These are phyloP conservation scores for Daedaleopsis sinensis DNA, from an alignment of 768 basidiomycete genomes.

Conservation along the genomic window DNA sequence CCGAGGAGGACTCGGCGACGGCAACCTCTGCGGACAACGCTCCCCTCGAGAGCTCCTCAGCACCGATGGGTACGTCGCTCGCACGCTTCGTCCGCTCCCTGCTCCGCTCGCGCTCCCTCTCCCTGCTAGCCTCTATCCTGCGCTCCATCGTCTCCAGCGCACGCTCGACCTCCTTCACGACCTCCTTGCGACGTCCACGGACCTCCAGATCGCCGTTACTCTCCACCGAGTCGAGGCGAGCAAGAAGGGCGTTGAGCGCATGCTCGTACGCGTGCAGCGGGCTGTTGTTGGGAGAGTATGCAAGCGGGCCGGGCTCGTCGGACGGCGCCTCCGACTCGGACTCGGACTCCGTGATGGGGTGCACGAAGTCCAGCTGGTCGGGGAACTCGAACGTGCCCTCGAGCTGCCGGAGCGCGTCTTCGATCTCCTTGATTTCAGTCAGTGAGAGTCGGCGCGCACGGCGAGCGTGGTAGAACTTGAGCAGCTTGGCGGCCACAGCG, in stretches of 20 bases:
- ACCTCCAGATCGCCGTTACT: constrained; percentile 61
- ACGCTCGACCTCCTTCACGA: constrained; percentile 57
- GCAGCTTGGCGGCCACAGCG: constrained; percentile 21
- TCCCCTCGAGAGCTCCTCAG: too few relatives aligned
- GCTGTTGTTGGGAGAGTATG: constrained; percentile 60
- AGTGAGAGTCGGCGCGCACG: constrained; percentile 37
- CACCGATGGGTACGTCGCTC: not conserved
- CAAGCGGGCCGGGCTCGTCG: constrained; percentile 40
- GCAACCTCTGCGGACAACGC: not conserved
- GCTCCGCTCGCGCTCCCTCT: constrained; percentile 24
- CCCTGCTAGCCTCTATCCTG: constrained; percentile 48
- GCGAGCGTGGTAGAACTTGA: constrained; percentile 37
- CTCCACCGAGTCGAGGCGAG: constrained; percentile 60
- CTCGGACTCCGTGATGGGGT: constrained; percentile 9
- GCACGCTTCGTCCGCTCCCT: constrained; percentile 9
- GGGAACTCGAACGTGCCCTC: constrained; percentile 44
- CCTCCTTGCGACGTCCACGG: constrained; percentile 52
- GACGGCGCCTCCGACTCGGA: constrained; percentile 1
- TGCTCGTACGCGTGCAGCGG: constrained; percentile 66
- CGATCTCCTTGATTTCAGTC: constrained; percentile 44
- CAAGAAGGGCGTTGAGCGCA: constrained; percentile 56
- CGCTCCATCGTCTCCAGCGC: constrained; percentile 57
- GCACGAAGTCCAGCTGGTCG: constrained; percentile 34
- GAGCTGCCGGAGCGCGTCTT: constrained; percentile 40
- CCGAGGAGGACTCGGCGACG: not conserved